phyloP scores from a whole-genome alignment of 768 basidiomycete species.

The Naematelia aurantialba region DNA sequence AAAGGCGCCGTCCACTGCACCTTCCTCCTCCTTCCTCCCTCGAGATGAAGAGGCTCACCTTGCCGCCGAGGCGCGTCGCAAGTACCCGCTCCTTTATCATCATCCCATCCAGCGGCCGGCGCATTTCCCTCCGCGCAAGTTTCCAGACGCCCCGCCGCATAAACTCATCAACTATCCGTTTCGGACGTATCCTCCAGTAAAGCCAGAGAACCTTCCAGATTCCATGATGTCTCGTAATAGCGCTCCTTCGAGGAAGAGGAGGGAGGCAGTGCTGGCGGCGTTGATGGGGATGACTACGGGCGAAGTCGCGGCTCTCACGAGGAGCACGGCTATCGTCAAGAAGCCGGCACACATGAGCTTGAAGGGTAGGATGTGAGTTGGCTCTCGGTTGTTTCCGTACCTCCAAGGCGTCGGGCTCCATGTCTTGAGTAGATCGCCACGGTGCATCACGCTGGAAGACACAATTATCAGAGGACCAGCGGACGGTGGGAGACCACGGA shows the following conservation, averaged over 20 bases:
- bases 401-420: neutral
- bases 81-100: neutral
- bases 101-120: slow-evolving; percentile 1
- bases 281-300: slow-evolving; percentile 43
- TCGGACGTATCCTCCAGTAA: slow-evolving; percentile 22
- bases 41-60: neutral
- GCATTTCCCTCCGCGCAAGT: slow-evolving; percentile 6
- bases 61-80: neutral
- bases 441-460: too few relatives aligned
- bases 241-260: slow-evolving; percentile 10
- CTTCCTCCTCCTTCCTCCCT: slow-evolving; percentile 11
- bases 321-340: slow-evolving; percentile 50
- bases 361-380: slow-evolving; percentile 72
- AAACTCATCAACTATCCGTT: slow-evolving; percentile 40
- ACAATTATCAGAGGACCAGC: too few relatives aligned
- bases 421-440: neutral
- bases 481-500: too few relatives aligned
- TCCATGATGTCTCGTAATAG: slow-evolving; percentile 17
- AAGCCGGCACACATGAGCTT: slow-evolving; percentile 83
- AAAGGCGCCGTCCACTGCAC: slow-evolving; percentile 6
- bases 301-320: slow-evolving; percentile 49
- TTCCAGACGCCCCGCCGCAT: slow-evolving; percentile 24
- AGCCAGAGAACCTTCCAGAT: slow-evolving; percentile 13
- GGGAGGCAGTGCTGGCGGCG: slow-evolving; percentile 21
- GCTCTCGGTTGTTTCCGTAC: neutral